Percentiles rank a stretch among this genome's conserved stretches.
These are phyloP conservation scores for Raffaelea arxii DNA, from an alignment of 2,329 filamentous ascomycete genomes.

Conservation along the genomic window DNA sequence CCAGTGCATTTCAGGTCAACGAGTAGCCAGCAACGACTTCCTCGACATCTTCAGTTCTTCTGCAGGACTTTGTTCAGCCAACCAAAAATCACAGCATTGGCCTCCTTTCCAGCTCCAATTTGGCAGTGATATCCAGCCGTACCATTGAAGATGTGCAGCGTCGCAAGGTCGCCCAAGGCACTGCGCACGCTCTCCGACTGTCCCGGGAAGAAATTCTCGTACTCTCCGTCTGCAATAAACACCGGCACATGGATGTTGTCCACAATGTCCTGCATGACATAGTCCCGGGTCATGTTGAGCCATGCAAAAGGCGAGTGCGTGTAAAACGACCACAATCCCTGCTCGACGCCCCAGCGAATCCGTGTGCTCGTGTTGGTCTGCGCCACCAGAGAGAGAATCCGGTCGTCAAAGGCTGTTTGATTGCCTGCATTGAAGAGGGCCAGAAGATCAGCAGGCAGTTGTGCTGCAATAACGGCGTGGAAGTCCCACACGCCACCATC, in stretches of 20 bases:
- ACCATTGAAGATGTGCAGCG: conserved; percentile 3
- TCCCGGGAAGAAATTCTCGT: background rate
- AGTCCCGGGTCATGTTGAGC: background rate
- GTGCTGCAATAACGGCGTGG: conserved; percentile 4
- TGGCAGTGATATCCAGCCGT: conserved; percentile 4
- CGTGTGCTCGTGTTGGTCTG: background rate
- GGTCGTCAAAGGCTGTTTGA: conserved; percentile 2
- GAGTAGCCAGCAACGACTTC: no score
- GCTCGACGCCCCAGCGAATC: background rate
- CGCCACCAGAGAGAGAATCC: background rate
- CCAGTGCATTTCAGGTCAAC: no score
- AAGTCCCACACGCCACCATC: conserved; percentile 28
- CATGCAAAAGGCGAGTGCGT: conserved; percentile 2
- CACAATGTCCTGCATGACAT: background rate
- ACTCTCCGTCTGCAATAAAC: conserved; percentile 4
- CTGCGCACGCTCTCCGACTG: background rate
- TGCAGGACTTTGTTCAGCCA: conserved; percentile 3
- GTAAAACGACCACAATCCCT: conserved; percentile 4
- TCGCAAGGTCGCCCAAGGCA: background rate
- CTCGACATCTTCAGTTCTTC: background rate
- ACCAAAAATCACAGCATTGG: conserved; percentile 2
- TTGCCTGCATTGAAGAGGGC: background rate
- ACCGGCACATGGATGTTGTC: conserved; percentile 1
- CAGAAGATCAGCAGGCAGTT: background rate
- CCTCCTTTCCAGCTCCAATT: conserved; percentile 3